These are phyloP conservation scores for Rhizoclosmatium sp. DNA, from an alignment of 192 early-diverging fungal genomes.

Conservation along the genomic window DNA sequence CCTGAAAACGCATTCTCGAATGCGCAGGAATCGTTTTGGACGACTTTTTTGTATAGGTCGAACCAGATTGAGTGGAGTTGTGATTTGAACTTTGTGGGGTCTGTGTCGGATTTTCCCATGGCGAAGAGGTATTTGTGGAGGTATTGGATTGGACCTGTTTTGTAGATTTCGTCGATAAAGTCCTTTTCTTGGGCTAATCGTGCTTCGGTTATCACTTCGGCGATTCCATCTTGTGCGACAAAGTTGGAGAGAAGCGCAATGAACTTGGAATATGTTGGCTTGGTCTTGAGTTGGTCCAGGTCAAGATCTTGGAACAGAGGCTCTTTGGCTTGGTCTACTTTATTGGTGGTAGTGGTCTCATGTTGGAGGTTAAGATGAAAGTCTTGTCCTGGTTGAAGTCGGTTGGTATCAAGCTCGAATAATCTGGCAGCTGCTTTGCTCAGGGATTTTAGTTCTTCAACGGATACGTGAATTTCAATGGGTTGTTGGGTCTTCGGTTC, in stretches of 20 bases:
- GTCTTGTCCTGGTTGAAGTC: constrained; percentile 38
- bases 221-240: constrained; percentile 23
- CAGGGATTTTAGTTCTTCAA: constrained; percentile 27
- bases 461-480: too few species aligned
- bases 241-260: constrained; percentile 38
- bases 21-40: constrained; percentile 43
- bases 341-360: constrained; percentile 27
- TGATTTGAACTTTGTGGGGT: constrained; percentile 7
- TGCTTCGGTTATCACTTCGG: constrained; percentile 16
- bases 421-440: constrained; percentile 26
- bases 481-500: too few species aligned
- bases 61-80: constrained; percentile 46
- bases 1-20: constrained; percentile 49
- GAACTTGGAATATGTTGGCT: constrained; percentile 41
- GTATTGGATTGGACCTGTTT: constrained; percentile 38
- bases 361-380: constrained; percentile 44
- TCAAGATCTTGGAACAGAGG: constrained; percentile 44
- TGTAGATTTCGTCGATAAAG: constrained; percentile 35
- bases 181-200: constrained; percentile 31
- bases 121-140: constrained; percentile 29
- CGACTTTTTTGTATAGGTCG: constrained; percentile 41
- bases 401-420: constrained; percentile 46
- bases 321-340: constrained; percentile 31
- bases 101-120: not conserved
- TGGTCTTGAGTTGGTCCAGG: constrained; percentile 9